phyloP scores from a whole-genome alignment of 768 basidiomycete genomes.

The Fomitopsis pulvina region DNA sequence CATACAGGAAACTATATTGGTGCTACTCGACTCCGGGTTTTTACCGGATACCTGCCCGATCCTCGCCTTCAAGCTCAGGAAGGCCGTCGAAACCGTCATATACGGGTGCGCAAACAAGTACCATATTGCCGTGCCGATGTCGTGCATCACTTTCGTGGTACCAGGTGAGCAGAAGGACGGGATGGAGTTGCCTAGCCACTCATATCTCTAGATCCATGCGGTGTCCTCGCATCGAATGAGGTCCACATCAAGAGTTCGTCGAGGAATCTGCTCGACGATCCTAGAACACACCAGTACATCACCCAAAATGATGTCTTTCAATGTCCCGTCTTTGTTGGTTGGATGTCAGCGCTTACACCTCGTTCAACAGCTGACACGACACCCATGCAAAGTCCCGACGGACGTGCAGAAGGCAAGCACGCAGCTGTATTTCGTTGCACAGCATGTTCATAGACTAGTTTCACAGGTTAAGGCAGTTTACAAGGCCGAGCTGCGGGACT shows the following conservation, averaged over 20 bases:
- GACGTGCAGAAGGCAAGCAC: conserved; percentile 53
- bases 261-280: conserved; percentile 31
- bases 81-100: conserved; percentile 39
- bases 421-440: background rate
- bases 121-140: conserved; percentile 48
- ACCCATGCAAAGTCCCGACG: conserved; percentile 67
- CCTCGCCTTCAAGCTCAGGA: conserved; percentile 46
- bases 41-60: conserved; percentile 40
- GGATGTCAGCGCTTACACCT: too few relatives aligned
- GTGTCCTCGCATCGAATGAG: conserved; percentile 45
- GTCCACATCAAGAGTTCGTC: conserved; percentile 49
- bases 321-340: conserved; percentile 7
- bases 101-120: conserved; percentile 36
- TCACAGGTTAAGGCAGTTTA: conserved; percentile 51
- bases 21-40: conserved; percentile 55
- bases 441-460: background rate
- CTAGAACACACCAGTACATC: conserved; percentile 42
- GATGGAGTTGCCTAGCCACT: background rate
- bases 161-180: conserved; percentile 33
- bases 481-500: conserved; percentile 38
- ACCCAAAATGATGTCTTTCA: conserved; percentile 54
- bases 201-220: conserved; percentile 38
- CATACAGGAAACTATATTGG: conserved; percentile 56
- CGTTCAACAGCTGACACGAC: conserved; percentile 41
- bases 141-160: conserved; percentile 54